Evolutionary conservation across 345 rosid genomes (phyloP).

Genomic region (Sonneratia alba): DNA sequence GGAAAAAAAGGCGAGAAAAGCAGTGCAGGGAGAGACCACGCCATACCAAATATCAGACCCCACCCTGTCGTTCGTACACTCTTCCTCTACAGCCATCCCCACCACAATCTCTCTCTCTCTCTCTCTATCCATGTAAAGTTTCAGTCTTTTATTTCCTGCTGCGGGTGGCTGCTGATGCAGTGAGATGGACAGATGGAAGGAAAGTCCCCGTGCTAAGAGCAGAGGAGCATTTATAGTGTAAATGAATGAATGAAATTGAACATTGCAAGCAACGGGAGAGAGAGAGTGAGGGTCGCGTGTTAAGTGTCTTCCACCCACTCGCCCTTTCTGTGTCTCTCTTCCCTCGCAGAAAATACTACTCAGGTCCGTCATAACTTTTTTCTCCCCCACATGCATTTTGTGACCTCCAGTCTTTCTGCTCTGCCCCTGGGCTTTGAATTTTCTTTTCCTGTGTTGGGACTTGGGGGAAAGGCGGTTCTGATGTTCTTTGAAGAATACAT

Average conservation of each 20-base stretch:
- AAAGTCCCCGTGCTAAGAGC: background rate
- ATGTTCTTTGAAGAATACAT: background rate
- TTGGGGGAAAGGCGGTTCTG: background rate
- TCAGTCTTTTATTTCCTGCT: background rate
- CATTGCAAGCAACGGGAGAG: background rate
- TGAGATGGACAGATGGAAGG: background rate
- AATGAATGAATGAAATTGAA: background rate
- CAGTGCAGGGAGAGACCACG: background rate
- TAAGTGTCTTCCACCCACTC: constrained; percentile 12
- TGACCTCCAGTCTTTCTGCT: background rate
- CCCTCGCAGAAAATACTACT: background rate
- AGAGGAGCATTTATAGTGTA: background rate
- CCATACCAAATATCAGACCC: constrained; percentile 6
- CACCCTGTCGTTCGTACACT: constrained; percentile 1
- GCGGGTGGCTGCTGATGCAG: background rate
- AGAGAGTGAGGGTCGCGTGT: constrained; percentile 3
- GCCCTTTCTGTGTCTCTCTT: background rate
- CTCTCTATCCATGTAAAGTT: background rate
- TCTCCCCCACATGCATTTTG: background rate
- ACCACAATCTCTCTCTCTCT: background rate
- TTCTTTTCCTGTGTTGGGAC: background rate
- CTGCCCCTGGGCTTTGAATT: background rate
- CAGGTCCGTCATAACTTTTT: background rate
- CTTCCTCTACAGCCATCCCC: background rate
- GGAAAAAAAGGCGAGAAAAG: background rate